A percentile compares a stretch with the other conserved stretches of the same genome.
Evolutionary conservation across 1,139 yeast species (phyloP).

Genomic region (Magnusiomyces paraingens): DNA sequence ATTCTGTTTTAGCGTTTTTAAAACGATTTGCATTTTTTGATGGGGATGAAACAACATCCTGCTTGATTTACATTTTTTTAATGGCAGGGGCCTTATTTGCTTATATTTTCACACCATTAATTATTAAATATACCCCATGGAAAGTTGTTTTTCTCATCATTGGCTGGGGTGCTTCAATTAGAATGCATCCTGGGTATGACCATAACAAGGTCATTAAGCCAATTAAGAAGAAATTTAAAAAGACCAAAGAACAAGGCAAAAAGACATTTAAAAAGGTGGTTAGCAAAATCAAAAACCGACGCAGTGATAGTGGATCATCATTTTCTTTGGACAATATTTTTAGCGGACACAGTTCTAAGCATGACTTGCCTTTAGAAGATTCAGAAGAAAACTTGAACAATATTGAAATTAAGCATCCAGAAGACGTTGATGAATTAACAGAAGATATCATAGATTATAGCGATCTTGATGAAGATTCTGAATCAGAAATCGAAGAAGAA

Average conservation of each 20-base stretch:
- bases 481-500: too few relatives aligned
- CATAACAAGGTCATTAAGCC: slow-evolving; percentile 26
- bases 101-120: slow-evolving; percentile 30
- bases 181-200: slow-evolving; percentile 52
- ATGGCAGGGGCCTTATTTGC: slow-evolving; percentile 33
- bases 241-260: slow-evolving; percentile 11
- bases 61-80: slow-evolving; percentile 35
- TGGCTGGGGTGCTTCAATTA: slow-evolving; percentile 48
- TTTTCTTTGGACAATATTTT: neutral
- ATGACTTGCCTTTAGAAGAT: too few relatives aligned
- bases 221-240: slow-evolving; percentile 9
- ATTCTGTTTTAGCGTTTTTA: slow-evolving; percentile 45
- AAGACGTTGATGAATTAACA: too few relatives aligned
- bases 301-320: neutral
- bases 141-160: slow-evolving; percentile 31
- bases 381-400: too few relatives aligned
- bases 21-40: slow-evolving; percentile 57
- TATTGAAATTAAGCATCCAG: too few relatives aligned
- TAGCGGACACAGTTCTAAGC: too few relatives aligned
- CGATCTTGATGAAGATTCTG: too few relatives aligned
- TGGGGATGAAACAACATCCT: slow-evolving; percentile 56
- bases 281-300: neutral
- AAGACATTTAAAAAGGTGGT: slow-evolving; percentile 12
- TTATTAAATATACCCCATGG: slow-evolving; percentile 36
- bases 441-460: too few relatives aligned